Percentiles rank a stretch among this genome's conserved stretches.
Conservation (phyloP, 2,329 filamentous ascomycete genomes). For the Fusarium sublunatum region DNA sequence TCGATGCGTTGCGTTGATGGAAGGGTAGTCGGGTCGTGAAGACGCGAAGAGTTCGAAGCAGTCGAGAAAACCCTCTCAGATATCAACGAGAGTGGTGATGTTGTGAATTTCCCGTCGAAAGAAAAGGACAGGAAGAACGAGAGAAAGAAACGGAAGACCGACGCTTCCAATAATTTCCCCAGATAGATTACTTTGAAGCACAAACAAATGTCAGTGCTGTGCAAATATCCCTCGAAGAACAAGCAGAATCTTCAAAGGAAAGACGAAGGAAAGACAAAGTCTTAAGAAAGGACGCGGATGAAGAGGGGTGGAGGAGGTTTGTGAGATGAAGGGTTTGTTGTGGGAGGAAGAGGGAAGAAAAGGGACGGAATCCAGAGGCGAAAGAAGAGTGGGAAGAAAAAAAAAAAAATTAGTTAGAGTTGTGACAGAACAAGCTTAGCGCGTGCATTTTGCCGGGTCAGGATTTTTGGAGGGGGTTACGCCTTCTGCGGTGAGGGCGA, state of each 20-base stretch:
- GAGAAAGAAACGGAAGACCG: constrained; percentile 51
- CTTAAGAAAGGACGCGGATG: constrained; percentile 49
- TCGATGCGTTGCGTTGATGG: constrained; percentile 35
- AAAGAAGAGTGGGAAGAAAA: constrained; percentile 51
- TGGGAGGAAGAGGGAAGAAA: constrained; percentile 51
- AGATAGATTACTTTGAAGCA: constrained; percentile 49
- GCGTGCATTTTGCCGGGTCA: constrained; percentile 39
- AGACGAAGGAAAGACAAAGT: constrained; percentile 56
- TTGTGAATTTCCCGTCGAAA: constrained; percentile 46
- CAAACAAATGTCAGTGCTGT: constrained; percentile 49
- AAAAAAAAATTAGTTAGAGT: constrained; percentile 51
- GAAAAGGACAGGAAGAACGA: constrained; percentile 48
- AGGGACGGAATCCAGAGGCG: constrained; percentile 49
- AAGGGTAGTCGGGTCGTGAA: constrained; percentile 37
- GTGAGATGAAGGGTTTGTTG: constrained; percentile 49
- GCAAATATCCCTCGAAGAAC: constrained; percentile 56
- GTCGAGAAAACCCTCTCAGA: constrained; percentile 45
- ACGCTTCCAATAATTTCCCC: constrained; percentile 50
- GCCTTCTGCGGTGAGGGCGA: constrained; percentile 46
- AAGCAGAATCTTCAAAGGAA: constrained; percentile 61
- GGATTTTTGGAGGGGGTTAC: constrained; percentile 43
- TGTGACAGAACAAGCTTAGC: constrained; percentile 50
- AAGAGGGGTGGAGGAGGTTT: constrained; percentile 47
- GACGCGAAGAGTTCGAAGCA: constrained; percentile 36
- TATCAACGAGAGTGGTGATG: constrained; percentile 39